A percentile compares a stretch with the other conserved stretches of the same genome.
Evolutionary conservation across 352 stramenopile genomes (phyloP).

Genomic region (Phytopythium mirpurense): DNA sequence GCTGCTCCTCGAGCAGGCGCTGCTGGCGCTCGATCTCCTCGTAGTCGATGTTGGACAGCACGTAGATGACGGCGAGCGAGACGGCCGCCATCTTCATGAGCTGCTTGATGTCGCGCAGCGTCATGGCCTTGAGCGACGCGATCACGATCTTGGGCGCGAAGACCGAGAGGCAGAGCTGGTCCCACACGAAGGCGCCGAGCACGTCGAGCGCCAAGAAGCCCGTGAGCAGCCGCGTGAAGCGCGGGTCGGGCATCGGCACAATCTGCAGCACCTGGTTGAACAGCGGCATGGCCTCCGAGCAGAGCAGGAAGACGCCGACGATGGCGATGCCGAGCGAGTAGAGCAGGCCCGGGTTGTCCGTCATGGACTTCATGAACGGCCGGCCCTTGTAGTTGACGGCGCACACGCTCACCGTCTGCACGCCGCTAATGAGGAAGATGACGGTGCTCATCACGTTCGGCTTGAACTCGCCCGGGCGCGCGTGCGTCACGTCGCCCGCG

Average conservation of each 20-base stretch:
- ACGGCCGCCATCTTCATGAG: slow-evolving; percentile 84
- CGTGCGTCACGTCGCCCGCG: slow-evolving; percentile 69
- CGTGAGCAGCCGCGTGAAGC: slow-evolving; percentile 78
- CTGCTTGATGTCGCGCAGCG: slow-evolving; percentile 72
- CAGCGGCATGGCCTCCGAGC: slow-evolving; percentile 85
- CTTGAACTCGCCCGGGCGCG: slow-evolving; percentile 91
- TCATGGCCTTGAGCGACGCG: slow-evolving; percentile 68
- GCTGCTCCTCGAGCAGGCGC: slow-evolving; percentile 61
- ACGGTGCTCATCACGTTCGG: slow-evolving; percentile 98
- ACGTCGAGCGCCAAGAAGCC: slow-evolving; percentile 80
- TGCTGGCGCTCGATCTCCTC: slow-evolving; percentile 88
- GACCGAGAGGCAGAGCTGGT: slow-evolving; percentile 78
- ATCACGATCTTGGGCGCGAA: slow-evolving; percentile 88
- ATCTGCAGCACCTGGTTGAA: slow-evolving; percentile 93
- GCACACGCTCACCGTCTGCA: slow-evolving; percentile 97
- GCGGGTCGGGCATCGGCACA: slow-evolving; percentile 86
- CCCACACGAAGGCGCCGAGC: slow-evolving; percentile 81
- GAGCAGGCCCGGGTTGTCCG: slow-evolving; percentile 95
- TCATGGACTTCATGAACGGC: slow-evolving; percentile 98
- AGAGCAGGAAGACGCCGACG: slow-evolving; percentile 90
- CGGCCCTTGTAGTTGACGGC: slow-evolving; percentile 98
- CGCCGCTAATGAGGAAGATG: slow-evolving; percentile 96
- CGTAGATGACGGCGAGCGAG: slow-evolving; percentile 82
- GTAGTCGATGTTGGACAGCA: slow-evolving; percentile 87
- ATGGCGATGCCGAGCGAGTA: slow-evolving; percentile 86